Conservation (phyloP, 2,329 filamentous ascomycete genomes). For the Dichotomopilus funicola region DNA sequence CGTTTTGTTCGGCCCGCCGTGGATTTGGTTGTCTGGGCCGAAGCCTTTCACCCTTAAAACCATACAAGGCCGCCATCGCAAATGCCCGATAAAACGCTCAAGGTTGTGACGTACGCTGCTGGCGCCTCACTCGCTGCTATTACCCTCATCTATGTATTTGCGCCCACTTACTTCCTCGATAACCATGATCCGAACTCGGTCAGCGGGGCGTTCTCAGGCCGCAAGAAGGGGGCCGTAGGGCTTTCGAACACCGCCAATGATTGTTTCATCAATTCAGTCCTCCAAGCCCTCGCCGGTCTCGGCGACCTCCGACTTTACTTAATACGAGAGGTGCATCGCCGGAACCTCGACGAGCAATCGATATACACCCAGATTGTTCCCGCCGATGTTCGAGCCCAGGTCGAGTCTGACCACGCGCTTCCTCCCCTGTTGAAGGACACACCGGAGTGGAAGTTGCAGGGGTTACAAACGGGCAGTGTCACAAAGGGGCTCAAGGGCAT, state of each 20-base stretch:
- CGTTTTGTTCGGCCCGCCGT: too few relatives aligned
- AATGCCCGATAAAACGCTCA: constrained; percentile 79
- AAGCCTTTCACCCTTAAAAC: too few relatives aligned
- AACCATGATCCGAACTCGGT: constrained; percentile 56
- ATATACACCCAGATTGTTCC: constrained; percentile 63
- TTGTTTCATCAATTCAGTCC: constrained; percentile 92
- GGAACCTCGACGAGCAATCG: constrained; percentile 68
- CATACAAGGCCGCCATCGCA: background rate
- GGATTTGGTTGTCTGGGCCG: too few relatives aligned
- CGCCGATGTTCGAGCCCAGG: constrained; percentile 2
- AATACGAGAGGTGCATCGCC: constrained; percentile 82
- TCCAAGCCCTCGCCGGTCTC: constrained; percentile 86
- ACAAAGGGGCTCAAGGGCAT: constrained; percentile 88
- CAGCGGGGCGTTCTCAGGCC: constrained; percentile 29
- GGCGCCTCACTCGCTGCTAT: constrained; percentile 92
- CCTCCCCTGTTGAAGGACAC: constrained; percentile 27
- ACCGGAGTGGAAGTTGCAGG: constrained; percentile 55
- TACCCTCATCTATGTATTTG: constrained; percentile 94
- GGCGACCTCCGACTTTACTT: constrained; percentile 85
- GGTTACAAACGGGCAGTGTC: constrained; percentile 73
- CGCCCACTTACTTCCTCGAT: constrained; percentile 93
- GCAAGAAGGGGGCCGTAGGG: constrained; percentile 84
- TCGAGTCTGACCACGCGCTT: background rate
- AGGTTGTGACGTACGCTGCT: constrained; percentile 86
- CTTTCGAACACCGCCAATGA: constrained; percentile 89